phyloP scores from a whole-genome alignment of 2,329 filamentous ascomycete genomes.

The Xylaria sp. region DNA sequence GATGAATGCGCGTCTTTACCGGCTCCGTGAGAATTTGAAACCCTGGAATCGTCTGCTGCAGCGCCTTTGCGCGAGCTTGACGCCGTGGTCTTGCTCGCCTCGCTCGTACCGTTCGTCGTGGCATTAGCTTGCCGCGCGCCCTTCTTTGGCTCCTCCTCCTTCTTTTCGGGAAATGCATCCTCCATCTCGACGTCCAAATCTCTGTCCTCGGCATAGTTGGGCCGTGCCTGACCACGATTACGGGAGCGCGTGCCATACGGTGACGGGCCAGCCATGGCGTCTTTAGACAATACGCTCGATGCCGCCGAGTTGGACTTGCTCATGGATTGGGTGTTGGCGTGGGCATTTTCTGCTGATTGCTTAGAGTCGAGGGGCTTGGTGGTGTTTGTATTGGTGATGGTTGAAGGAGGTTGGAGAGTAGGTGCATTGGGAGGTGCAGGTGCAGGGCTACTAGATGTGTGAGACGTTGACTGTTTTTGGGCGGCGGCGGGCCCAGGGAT shows the following conservation, averaged over 20 bases:
- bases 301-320: conserved; percentile 53
- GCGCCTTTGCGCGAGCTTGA: conserved; percentile 49
- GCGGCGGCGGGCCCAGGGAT: conserved; percentile 37
- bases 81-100: conserved; percentile 38
- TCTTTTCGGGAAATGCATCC: conserved; percentile 66
- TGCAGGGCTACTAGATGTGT: conserved; percentile 39
- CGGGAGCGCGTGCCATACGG: conserved; percentile 93
- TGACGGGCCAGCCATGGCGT: conserved; percentile 60
- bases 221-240: conserved; percentile 80
- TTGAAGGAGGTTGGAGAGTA: conserved; percentile 24
- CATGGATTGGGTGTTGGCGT: conserved; percentile 53
- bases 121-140: conserved; percentile 53
- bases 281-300: conserved; percentile 55
- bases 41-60: conserved; percentile 40
- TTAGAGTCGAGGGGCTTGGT: conserved; percentile 35
- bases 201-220: conserved; percentile 94
- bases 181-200: conserved; percentile 87
- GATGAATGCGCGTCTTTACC: conserved; percentile 38
- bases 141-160: conserved; percentile 65
- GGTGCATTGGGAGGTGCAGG: conserved; percentile 30
- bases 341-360: conserved; percentile 40
- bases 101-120: conserved; percentile 40
- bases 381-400: conserved; percentile 10
- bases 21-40: conserved; percentile 33
- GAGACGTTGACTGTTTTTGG: conserved; percentile 40